A percentile compares a stretch with the other conserved stretches of the same genome.
These are phyloP conservation scores for Stephanocyclus meneghinianus DNA, from an alignment of 352 stramenopile species.

Conservation along the genomic window DNA sequence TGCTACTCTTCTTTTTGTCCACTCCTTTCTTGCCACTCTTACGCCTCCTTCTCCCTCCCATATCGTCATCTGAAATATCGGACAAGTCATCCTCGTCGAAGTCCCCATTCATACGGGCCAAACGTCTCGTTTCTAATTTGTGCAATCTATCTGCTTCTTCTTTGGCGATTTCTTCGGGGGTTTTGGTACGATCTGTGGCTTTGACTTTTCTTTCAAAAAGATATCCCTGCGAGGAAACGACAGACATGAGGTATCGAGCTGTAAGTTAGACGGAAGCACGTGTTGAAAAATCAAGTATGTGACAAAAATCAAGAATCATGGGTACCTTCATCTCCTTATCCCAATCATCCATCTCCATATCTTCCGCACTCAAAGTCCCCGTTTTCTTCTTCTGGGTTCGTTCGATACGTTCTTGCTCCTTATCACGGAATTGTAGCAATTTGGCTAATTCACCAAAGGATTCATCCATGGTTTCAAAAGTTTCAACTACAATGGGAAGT, in stretches of 20 bases:
- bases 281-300: background rate
- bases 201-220: conserved; percentile 90
- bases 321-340: conserved; percentile 74
- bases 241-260: background rate
- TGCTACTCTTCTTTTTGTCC: conserved; percentile 63
- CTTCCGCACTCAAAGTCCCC: conserved; percentile 55
- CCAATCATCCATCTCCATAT: conserved; percentile 80
- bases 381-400: conserved; percentile 37
- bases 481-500: conserved; percentile 43
- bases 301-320: background rate
- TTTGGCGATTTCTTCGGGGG: conserved; percentile 90
- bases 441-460: conserved; percentile 71
- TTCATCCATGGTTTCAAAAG: conserved; percentile 79
- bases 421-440: conserved; percentile 74
- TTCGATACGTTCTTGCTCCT: conserved; percentile 64
- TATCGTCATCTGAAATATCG: conserved; percentile 83
- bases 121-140: conserved; percentile 90
- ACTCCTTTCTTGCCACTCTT: conserved; percentile 39
- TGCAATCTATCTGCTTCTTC: conserved; percentile 90
- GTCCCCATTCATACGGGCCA: conserved; percentile 92
- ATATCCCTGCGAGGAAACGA: conserved; percentile 38
- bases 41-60: conserved; percentile 30
- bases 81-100: conserved; percentile 88
- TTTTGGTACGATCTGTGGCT: conserved; percentile 92
- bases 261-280: background rate